Base-by-base conservation (phyloP, 2,329 filamentous ascomycete genomes). In the Aspergillus sp. region DNA sequence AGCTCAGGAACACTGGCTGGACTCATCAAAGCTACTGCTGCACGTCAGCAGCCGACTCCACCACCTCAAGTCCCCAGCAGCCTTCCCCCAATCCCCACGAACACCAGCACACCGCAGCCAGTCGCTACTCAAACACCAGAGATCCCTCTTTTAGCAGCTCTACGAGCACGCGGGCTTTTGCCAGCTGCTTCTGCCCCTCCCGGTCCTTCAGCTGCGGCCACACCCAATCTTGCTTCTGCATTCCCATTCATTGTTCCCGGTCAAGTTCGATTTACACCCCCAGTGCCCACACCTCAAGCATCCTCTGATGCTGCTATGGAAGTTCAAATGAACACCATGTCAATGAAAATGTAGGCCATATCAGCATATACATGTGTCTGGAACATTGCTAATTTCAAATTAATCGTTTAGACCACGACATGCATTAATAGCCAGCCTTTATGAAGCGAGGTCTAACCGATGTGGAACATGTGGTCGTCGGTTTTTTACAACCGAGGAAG, bases 391-490 rank as follows among this genome's bases (percentile, higher is more conserved):
- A 47, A 57, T 33, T 41, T 38, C 29, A 31, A 12, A 11, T 19
- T 2, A 19, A 12, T 37, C 36, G 36, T 44, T 27, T 58, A 88
- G 85, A 56, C 85, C 83, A 51, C 86, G 88, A 11, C 84, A 86
- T 10, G 79, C 89, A 52, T 73, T 95, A 10, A 75, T 95, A 6
- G 74, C 81, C 12, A 76, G 75, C 12, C 77, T 97, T 7, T 91
- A 95, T 61, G 88, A 91, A 48, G 81, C 85, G 13, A 80, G 89
- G 33, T 88, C 91, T 0, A 87, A 90, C 46, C 87, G 90, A 44
- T 98, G 93, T 65, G 88, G 85, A 9, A 91, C 91, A 46, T 98
- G 93, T 62, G 93, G 91, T 26, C 81, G 90, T 47, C 84, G 93
- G 2, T 98, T 98, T 65, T 78, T 78, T 42, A 79, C 80, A 5